Evolutionary conservation across 495 filamentous ascomycete genomes (phyloP).

Genomic region (Tuber umbilicatum): DNA sequence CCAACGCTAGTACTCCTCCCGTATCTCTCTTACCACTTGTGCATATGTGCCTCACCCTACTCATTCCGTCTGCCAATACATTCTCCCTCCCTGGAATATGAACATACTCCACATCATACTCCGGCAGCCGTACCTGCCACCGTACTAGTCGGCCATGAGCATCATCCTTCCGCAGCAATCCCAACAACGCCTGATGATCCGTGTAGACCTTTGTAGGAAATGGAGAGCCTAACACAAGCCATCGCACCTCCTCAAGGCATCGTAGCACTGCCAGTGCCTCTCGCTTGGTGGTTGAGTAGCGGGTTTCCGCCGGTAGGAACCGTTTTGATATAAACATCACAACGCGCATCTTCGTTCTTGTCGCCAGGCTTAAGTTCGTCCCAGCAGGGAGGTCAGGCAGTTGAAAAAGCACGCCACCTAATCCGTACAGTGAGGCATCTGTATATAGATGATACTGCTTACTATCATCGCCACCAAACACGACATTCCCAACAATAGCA

Average conservation of each 20-base stretch:
- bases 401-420: not conserved
- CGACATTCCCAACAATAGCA: not conserved
- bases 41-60: not conserved
- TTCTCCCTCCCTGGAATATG: not conserved
- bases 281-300: not conserved
- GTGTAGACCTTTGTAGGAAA: not conserved
- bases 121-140: not conserved
- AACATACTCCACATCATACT: not conserved
- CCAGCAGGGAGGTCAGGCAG: too few species aligned
- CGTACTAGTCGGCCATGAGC: not conserved
- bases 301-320: not conserved
- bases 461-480: not conserved
- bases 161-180: slow-evolving; percentile 3
- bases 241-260: too few species aligned
- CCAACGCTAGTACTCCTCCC: too few species aligned
- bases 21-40: too few species aligned
- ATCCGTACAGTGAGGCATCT: not conserved
- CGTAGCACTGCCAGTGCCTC: not conserved
- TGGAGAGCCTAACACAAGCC: too few species aligned
- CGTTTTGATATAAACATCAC: slow-evolving; percentile 9
- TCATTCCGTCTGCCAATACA: not conserved
- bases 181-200: not conserved
- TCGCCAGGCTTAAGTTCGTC: not conserved
- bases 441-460: slow-evolving; percentile 7
- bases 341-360: not conserved